Evolutionary conservation across 2,329 filamentous ascomycete species (phyloP), one percentile per base, ranked within the genome.

Genomic region (Trichophyton mentagrophytes): DNA sequence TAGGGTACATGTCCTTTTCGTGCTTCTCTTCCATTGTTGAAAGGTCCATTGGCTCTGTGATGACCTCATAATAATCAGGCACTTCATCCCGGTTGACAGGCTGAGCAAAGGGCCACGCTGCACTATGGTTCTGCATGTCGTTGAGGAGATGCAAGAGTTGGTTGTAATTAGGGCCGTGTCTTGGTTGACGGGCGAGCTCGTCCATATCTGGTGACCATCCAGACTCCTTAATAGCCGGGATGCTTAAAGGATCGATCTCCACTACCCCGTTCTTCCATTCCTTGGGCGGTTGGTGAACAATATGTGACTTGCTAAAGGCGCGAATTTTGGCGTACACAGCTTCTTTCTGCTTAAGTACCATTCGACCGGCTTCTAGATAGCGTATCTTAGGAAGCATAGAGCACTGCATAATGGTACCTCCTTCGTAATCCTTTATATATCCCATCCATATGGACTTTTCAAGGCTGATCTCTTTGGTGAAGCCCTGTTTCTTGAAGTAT

Each of bases 351-450:
- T 99, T 97, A 56, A 96, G 82, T 1, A 99, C 81, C 90, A 99
- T 95, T 64, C 91, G 87, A 2, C 90, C 88, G 69, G 86, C 84
- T 73, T 99, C 92, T 4, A 99, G 85, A 74, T 99, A 99, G 57
- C 93, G 88, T 60, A 97, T 90, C 64, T 88, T 88, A 6, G 92
- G 92, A 20, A 99, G 82, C 93, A 99, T 97, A 59, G 88, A 90
- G 70, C 93, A 99, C 76, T 99, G 93, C 93, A 99, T 99, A 64
- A 99, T 95, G 0, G 93, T 99, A 62, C 93, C 93, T 61, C 93
- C 93, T 75, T 99, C 93, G 73, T 99, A 99, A 72, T 99, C 93
- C 72, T 99, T 99, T 78, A 99, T 99, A 69, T 97, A 99, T 2
- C 93, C 93, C 93, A 97, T 97, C 93, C 93, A 99, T 2, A 90